Conservation (phyloP, 805 yeast species). For the Blastobotrys parvus region DNA sequence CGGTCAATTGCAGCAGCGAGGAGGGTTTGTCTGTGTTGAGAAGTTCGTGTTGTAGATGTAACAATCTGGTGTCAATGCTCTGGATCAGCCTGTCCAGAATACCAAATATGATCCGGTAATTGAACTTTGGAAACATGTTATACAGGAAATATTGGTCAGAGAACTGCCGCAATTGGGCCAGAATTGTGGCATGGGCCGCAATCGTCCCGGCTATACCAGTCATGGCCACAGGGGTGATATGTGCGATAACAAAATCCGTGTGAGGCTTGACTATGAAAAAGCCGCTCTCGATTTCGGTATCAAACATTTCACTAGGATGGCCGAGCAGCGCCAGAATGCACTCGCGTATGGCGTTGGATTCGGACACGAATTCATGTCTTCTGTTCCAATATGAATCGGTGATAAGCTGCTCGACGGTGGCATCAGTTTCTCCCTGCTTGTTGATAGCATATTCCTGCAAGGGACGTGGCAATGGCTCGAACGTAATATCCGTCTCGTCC, state of each 20-base stretch:
- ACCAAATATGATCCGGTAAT: slow-evolving; percentile 9
- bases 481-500: neutral
- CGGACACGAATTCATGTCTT: neutral
- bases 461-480: neutral
- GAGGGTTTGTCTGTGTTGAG: neutral
- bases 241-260: neutral
- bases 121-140: slow-evolving; percentile 7
- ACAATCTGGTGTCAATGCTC: slow-evolving; percentile 4
- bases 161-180: slow-evolving; percentile 9
- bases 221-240: slow-evolving; percentile 1
- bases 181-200: slow-evolving; percentile 4
- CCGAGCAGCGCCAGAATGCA: neutral
- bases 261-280: neutral
- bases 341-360: neutral
- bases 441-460: neutral
- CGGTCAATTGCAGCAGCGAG: neutral
- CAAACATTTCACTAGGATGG: neutral
- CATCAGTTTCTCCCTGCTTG: neutral
- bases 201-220: slow-evolving; percentile 3
- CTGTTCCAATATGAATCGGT: neutral
- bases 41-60: slow-evolving; percentile 6
- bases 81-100: slow-evolving; percentile 4
- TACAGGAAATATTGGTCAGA: slow-evolving; percentile 5
- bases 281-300: neutral
- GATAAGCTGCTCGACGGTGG: neutral